Evolutionary conservation across 2,329 filamentous ascomycete genomes (phyloP), one percentile per base, ranked within the genome.

Genomic region (Paracoccidioides brasiliensis): DNA sequence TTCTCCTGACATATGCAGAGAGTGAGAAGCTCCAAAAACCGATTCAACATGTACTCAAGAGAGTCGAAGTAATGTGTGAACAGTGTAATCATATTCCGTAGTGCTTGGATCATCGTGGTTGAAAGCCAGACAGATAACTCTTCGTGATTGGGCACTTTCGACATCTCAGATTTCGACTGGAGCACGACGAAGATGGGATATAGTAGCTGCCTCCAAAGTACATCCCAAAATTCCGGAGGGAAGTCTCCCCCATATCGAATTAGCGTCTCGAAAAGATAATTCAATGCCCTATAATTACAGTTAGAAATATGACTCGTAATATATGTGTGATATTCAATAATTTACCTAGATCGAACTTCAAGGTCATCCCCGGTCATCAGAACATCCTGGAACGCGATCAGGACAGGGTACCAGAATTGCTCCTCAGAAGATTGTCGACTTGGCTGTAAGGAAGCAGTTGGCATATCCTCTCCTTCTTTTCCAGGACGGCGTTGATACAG

Each of bases 1-100:
- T 98, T 98, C 68, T 99, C 93, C 70, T 99, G 93, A 68, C 91
- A 97, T 60, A 99, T 98, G 68, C 93, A 99, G 9, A 98, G 80
- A 3, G 89, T 90, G 9, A 99, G 76, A 22, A 99, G 80, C 69
- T 97, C 91, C 41, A 99, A 74, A 70, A 98, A 97, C n/a, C 93
- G 81, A 70, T 96, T 90, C 15, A 99, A 80, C 93, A 99, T 98
- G 68, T 95, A 95, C 72, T 97, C 90, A 8, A 99, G 76, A 0
- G 90, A 84, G 57, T 94, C 88, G 61, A 98, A 99, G 72, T 97
- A 98, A 71, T 99, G 94, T 0, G 94, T 98, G 70, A 98, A 98
- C 30, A 99, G 80, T 0, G 89, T 91, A 64, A 99, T 97, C 88
- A 98, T 95, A 72, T 97, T 96, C 57, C 93, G 85, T 55, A 99